Conservation (phyloP, 768 basidiomycete species). For the Termitomyces sp. region DNA sequence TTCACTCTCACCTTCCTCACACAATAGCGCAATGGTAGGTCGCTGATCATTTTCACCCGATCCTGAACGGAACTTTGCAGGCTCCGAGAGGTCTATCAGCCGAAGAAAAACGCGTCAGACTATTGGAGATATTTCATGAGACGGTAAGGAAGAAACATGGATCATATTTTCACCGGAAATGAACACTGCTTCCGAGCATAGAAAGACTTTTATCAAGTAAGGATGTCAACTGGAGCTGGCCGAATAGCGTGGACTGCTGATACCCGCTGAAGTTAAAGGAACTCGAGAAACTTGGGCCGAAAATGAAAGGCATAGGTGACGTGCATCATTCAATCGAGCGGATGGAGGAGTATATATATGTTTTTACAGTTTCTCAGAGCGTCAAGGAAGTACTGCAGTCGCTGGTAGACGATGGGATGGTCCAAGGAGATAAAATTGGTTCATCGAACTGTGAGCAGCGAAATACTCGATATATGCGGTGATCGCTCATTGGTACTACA, state of each 20-base stretch:
- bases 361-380: slow-evolving; percentile 67
- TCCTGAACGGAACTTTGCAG: slow-evolving; percentile 23
- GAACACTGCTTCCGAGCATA: slow-evolving; percentile 18
- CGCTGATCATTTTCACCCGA: background rate
- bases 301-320: slow-evolving; percentile 86
- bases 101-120: slow-evolving; percentile 85
- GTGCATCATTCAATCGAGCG: background rate
- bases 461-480: slow-evolving; percentile 15
- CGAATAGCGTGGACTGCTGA: background rate
- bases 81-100: slow-evolving; percentile 80
- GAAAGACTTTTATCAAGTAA: slow-evolving; percentile 81
- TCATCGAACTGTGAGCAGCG: slow-evolving; percentile 77
- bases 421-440: slow-evolving; percentile 88
- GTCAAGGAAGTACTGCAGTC: slow-evolving; percentile 91
- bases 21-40: slow-evolving; percentile 4
- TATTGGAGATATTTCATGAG: slow-evolving; percentile 93
- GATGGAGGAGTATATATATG: background rate
- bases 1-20: no score
- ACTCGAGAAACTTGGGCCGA: slow-evolving; percentile 82
- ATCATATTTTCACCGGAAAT: background rate
- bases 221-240: background rate
- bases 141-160: slow-evolving; percentile 40
- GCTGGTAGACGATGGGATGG: slow-evolving; percentile 81
- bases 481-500: slow-evolving; percentile 1
- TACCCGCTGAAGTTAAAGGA: slow-evolving; percentile 65